Base-by-base conservation (phyloP, 129 eudicot species). In the Lonicera japonica region DNA sequence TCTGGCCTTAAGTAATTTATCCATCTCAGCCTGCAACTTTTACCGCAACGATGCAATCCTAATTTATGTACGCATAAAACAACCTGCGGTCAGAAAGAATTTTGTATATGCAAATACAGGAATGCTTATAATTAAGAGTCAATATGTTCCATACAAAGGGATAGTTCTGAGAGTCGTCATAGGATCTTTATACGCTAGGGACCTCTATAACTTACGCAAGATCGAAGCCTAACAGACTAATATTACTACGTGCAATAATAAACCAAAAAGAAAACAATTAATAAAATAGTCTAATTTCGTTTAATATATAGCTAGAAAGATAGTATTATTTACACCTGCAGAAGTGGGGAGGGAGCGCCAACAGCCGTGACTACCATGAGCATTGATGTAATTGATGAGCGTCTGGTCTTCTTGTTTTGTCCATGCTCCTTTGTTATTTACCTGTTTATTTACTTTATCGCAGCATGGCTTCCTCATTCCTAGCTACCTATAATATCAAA, bases 381-480 rank as follows among this genome's bases (percentile, higher is more conserved):
- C 5, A 0, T 56, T 54, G 66, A 78, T 68, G 65, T 73, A 56
- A 61, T 69, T n/a, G 24, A 60, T 46, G 38, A 78, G 79, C 75
- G 69, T 78, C 58, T 61, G 69, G 60, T 78, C 83, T 73, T 78
- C 83, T 73, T 78, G 76, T 62, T 73, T 60, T 25, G 83, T 56
- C 83, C 83, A 78, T 45, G 76, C 60, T 47, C 73, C 76, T 54
- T 58, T 60, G 25, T 68, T 63, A 17, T 34, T 59, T 7, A 45
- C 51, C 25, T 78, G 41, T n/a, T n/a, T n/a, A n/a, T n/a, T n/a
- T n/a, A n/a, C n/a, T 48, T 58, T 64, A 22, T 64, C 59, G 54
- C 60, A 43, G 47, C 66, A 43, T 50, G 72, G 69, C 21, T 68
- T 68, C 63, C 68, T 69, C 79, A 78, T 78, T 58, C 5, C 53